Percentiles rank a stretch among this genome's conserved stretches.
Conservation (phyloP, 352 stramenopile genomes). For the Globisporangium emineosum region DNA sequence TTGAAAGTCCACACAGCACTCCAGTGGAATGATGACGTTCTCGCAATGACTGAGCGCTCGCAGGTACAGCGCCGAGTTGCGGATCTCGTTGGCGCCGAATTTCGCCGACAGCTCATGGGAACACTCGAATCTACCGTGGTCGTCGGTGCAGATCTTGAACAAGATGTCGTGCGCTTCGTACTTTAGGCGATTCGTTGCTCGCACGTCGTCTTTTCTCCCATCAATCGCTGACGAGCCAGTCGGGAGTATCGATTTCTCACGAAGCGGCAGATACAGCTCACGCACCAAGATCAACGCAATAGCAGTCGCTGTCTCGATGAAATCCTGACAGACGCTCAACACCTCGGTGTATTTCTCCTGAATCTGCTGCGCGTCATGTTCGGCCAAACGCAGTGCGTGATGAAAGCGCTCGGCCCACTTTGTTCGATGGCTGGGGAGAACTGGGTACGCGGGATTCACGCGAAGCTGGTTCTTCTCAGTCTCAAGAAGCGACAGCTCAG, state of each 20-base stretch:
- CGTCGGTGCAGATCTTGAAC: conserved; percentile 88
- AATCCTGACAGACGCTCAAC: conserved; percentile 85
- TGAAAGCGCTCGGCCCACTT: conserved; percentile 67
- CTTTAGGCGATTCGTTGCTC: conserved; percentile 47
- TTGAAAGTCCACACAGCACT: conserved; percentile 86
- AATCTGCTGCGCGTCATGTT: conserved; percentile 36
- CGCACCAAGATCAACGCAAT: conserved; percentile 78
- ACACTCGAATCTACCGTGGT: conserved; percentile 89
- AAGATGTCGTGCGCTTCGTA: conserved; percentile 88
- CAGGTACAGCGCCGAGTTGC: conserved; percentile 80
- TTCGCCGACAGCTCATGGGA: conserved; percentile 89
- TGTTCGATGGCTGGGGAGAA: conserved; percentile 45
- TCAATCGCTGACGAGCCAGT: conserved; percentile 48
- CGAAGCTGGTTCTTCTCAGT: conserved; percentile 50
- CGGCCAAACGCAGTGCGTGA: conserved; percentile 40
- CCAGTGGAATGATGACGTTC: conserved; percentile 67
- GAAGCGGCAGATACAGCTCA: conserved; percentile 71
- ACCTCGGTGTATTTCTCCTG: conserved; percentile 86
- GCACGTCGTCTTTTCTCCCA: conserved; percentile 66
- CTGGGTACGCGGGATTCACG: conserved; percentile 36
- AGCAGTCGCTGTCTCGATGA: conserved; percentile 69
- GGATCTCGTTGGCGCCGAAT: conserved; percentile 69
- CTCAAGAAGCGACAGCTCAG: conserved; percentile 56
- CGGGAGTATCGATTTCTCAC: conserved; percentile 80
- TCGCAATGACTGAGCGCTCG: conserved; percentile 29